These are phyloP conservation scores for Scedosporium aurantiacum DNA, from an alignment of 2,329 filamentous ascomycete genomes.

Conservation along the genomic window DNA sequence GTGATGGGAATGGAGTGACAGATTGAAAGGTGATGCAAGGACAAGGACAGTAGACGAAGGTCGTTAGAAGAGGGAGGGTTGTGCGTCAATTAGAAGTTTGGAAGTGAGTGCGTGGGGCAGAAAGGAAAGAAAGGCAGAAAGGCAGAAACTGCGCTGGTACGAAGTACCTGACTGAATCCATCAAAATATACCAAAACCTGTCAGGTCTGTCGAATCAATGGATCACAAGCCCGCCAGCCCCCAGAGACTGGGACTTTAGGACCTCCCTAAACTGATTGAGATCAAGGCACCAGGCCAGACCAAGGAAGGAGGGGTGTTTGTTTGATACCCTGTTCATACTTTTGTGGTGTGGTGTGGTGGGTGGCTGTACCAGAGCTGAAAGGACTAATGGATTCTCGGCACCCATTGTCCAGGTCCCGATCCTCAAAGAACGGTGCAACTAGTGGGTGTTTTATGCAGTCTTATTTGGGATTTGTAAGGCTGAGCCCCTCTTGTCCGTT, in stretches of 20 bases:
- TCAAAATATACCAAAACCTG: no score
- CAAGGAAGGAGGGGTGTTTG: neutral
- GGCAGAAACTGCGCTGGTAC: neutral
- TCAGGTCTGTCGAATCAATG: no score
- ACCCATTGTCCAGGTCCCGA: neutral
- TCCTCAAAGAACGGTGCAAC: no score
- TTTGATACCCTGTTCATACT: neutral
- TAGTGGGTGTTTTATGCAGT: neutral
- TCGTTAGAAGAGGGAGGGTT: neutral
- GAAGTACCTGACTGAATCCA: neutral
- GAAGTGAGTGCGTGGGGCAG: neutral
- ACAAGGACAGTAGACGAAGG: neutral
- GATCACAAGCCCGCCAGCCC: neutral
- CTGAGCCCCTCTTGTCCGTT: neutral
- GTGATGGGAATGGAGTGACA: neutral
- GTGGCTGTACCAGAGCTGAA: slow-evolving; percentile 2
- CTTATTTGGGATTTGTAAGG: neutral
- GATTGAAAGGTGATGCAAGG: neutral
- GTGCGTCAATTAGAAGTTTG: neutral
- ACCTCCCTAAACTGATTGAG: neutral
- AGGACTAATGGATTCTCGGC: neutral
- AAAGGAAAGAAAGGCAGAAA: neutral
- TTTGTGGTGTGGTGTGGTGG: neutral
- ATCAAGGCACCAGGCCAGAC: neutral
- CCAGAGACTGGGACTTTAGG: neutral